Base-by-base conservation (phyloP, 2,329 filamentous ascomycete genomes). In the Hirsutella rhossiliensis region DNA sequence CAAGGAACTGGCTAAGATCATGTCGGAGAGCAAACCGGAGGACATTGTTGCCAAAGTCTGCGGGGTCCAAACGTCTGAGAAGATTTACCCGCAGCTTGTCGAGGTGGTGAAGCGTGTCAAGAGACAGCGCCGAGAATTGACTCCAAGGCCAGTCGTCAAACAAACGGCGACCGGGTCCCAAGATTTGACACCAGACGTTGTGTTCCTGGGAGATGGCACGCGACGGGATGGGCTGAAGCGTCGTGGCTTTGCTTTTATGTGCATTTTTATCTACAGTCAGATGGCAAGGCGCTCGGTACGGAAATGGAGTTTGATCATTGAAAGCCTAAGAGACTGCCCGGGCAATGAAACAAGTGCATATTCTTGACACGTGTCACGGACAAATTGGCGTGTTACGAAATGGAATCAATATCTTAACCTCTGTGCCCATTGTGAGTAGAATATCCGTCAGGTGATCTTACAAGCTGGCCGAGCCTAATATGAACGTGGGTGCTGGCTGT, bases 51-150 rank as follows among this genome's bases (percentile, higher is more conserved):
- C 72, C 60, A 77, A 90, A 64, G 76, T 98, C 50, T 94, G 86
- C 53, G 88, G 88, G 36, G 73, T 98, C 45, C 79, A 87, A 55
- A 67, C 78, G 47, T 70, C 64, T 20, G 86, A 97, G 60, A 83
- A 86, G 59, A 75, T 97, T 45, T 94, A 82, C 67, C 67, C 76
- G 46, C 75, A 80, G 58, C 76, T 96, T 30, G 75, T 88, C 40
- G 72, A 84, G 56, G 72, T 90, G 46, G 88, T 97, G 46, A 76
- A 84, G 68, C 85, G 82, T 62, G 89, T 97, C 28, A 87, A 96
- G 67, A 73, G 75, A 78, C 52, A 64, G 65, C 49, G 56, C 52
- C 13, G 63, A 70, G 46, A 68, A 71, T 46, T 72, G 65, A 69
- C 56, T 58, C 15, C 6, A 45, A 38, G 47, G 45, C 19, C 32